Evolutionary conservation across 192 early-diverging fungal genomes (phyloP).

Genomic region (Linnemannia hyalina): DNA sequence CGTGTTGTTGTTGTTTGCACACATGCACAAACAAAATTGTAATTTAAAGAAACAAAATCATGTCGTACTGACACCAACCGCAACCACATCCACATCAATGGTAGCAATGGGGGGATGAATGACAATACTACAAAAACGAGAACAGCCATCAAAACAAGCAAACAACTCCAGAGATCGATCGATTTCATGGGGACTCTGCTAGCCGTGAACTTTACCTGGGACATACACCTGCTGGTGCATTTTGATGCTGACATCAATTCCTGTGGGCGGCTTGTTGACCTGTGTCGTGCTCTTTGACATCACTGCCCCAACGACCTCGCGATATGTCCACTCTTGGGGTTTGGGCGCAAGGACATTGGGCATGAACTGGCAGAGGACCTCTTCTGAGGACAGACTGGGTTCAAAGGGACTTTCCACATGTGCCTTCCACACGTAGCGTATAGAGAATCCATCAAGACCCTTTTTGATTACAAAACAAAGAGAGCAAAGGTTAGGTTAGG

Average conservation of each 20-base stretch:
- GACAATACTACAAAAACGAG: not conserved
- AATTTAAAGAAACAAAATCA: not conserved
- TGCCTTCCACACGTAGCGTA: slow-evolving; percentile 54
- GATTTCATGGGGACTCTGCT: not conserved
- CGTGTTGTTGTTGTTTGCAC: not conserved
- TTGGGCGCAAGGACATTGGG: slow-evolving; percentile 50
- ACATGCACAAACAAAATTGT: not conserved
- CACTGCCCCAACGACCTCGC: slow-evolving; percentile 19
- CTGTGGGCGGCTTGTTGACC: slow-evolving; percentile 25
- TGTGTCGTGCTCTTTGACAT: slow-evolving; percentile 41
- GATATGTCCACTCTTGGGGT: slow-evolving; percentile 48
- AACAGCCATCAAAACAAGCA: not conserved
- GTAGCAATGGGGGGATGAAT: too few species aligned
- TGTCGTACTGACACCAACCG: not conserved
- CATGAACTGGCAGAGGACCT: slow-evolving; percentile 51
- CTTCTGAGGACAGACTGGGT: slow-evolving; percentile 26
- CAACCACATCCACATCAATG: too few species aligned
- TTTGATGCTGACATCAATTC: slow-evolving; percentile 39
- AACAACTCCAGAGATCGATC: not conserved
- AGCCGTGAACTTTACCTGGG: slow-evolving; percentile 15
- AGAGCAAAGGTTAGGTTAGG: slow-evolving; percentile 2
- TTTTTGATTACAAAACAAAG: slow-evolving; percentile 4
- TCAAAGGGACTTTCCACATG: slow-evolving; percentile 51
- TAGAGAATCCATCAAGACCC: slow-evolving; percentile 48
- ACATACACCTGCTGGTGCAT: slow-evolving; percentile 56